Conservation (phyloP, 2,329 filamentous ascomycete species). For the Aureobasidium sp. region DNA sequence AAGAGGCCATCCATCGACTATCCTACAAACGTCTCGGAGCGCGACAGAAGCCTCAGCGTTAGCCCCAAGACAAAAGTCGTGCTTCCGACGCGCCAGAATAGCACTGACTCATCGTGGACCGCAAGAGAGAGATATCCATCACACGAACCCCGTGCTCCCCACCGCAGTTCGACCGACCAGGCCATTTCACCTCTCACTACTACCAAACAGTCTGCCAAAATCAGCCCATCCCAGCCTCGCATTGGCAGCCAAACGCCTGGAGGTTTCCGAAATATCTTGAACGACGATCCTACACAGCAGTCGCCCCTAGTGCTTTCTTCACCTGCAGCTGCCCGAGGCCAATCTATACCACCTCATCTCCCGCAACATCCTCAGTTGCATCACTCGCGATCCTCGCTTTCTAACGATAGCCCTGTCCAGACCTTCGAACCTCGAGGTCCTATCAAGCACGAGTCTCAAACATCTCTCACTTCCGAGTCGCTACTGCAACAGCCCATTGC, state of each 20-base stretch:
- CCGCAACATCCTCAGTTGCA: constrained; percentile 3
- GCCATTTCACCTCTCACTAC: constrained; percentile 8
- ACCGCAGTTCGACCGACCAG: constrained; percentile 8
- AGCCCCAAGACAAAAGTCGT: constrained; percentile 60
- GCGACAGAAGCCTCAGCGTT: constrained; percentile 64
- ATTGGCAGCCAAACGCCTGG: neutral
- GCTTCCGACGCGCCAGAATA: constrained; percentile 22
- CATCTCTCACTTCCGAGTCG: constrained; percentile 2
- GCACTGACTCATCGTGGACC: constrained; percentile 11
- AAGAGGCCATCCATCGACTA: constrained; percentile 22
- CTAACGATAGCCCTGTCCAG: constrained; percentile 2
- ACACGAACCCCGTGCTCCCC: neutral
- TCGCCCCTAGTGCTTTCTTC: constrained; percentile 6
- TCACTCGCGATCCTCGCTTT: constrained; percentile 1
- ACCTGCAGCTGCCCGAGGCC: neutral
- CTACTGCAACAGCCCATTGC: constrained; percentile 14
- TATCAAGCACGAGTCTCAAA: neutral
- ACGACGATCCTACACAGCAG: neutral
- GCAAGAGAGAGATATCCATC: neutral
- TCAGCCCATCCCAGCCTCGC: constrained; percentile 1
- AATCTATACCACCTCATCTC: neutral
- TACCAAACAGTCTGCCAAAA: constrained; percentile 2
- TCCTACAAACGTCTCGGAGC: constrained; percentile 41
- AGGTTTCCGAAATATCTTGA: constrained; percentile 5
- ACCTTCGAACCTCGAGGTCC: neutral